Evolutionary conservation across 768 basidiomycete species (phyloP).

Genomic region (Hydnomerulius pinastri): DNA sequence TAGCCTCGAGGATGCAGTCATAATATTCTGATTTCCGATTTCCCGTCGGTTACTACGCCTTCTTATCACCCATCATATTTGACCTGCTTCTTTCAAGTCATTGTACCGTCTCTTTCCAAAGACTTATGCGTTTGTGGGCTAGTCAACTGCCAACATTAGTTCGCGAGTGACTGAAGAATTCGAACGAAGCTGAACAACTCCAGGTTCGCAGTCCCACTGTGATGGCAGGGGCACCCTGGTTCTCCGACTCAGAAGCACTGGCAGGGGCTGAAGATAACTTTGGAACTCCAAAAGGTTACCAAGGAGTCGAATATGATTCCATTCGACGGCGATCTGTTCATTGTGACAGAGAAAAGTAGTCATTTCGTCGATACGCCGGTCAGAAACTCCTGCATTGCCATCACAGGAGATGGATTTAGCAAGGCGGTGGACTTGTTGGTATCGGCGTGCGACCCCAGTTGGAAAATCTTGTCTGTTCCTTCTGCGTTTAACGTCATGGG

Average conservation of each 20-base stretch:
- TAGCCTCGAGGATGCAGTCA: slow-evolving; percentile 17
- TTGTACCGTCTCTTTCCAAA: not conserved
- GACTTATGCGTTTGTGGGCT: not conserved
- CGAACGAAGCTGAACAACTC: not conserved
- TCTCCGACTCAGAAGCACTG: not conserved
- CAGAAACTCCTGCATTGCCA: slow-evolving; percentile 4
- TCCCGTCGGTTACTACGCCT: slow-evolving; percentile 32
- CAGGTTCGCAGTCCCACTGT: slow-evolving; percentile 9
- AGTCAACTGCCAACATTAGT: not conserved
- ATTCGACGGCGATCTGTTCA: slow-evolving; percentile 18
- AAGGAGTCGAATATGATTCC: too few relatives aligned
- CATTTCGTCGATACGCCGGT: slow-evolving; percentile 14
- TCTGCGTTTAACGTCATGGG: not conserved
- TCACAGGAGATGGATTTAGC: too few relatives aligned
- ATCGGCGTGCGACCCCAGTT: too few relatives aligned
- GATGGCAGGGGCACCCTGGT: not conserved
- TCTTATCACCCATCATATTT: slow-evolving; percentile 24
- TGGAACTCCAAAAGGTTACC: too few relatives aligned
- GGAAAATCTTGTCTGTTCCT: not conserved
- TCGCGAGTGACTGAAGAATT: not conserved
- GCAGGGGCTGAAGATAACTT: too few relatives aligned
- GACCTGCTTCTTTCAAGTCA: slow-evolving; percentile 11
- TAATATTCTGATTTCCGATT: slow-evolving; percentile 33
- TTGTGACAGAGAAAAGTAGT: slow-evolving; percentile 5
- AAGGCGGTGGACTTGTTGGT: too few relatives aligned